These are phyloP conservation scores for Camellia oleifera DNA, from an alignment of 179 eudicot species.

Conservation along the genomic window DNA sequence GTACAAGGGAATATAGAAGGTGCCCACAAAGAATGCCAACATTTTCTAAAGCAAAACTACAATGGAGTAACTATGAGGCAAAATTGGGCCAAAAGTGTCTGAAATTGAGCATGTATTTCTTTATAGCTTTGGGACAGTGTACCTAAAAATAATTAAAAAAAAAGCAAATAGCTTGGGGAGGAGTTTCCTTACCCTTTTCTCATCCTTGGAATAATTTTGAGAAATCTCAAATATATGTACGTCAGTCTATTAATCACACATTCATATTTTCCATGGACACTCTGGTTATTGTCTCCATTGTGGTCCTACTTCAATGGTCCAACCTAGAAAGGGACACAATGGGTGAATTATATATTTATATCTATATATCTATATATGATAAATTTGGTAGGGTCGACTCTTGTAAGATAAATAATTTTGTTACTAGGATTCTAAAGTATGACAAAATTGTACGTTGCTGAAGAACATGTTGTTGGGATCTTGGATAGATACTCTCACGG, in stretches of 20 bases:
- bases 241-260: slow-evolving; percentile 18
- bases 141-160: too few species aligned
- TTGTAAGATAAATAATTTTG: too few species aligned
- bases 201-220: not conserved
- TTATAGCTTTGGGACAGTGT: not conserved
- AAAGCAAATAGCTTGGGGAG: not conserved
- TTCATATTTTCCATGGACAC: not conserved
- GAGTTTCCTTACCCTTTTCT: not conserved
- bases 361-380: too few species aligned
- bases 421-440: not conserved
- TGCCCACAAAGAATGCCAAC: too few species aligned
- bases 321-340: slow-evolving; percentile 5
- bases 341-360: too few species aligned
- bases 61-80: too few species aligned
- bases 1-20: too few species aligned
- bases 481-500: not conserved
- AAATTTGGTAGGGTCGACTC: too few species aligned
- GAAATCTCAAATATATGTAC: slow-evolving; percentile 4
- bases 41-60: too few species aligned
- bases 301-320: slow-evolving; percentile 8
- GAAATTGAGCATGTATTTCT: slow-evolving; percentile 9
- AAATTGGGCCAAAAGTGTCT: not conserved
- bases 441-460: slow-evolving; percentile 3
- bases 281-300: not conserved
- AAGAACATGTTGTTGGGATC: not conserved